Evolutionary conservation across 257 asterid species (phyloP), one percentile per base, ranked within the genome.

Genomic region (Jasminum sambac): DNA sequence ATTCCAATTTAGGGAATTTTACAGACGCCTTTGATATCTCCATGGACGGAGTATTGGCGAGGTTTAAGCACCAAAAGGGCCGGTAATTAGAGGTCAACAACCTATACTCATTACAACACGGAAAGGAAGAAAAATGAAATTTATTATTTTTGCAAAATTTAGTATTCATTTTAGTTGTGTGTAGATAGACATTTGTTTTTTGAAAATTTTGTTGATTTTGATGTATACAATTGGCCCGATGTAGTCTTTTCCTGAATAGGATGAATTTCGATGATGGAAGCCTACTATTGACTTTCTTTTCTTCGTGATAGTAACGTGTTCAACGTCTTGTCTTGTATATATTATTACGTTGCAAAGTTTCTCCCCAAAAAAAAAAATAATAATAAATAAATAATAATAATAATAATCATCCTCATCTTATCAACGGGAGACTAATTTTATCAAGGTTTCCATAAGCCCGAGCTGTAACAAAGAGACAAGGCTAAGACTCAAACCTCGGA

Each of bases 1-100:
- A 71, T 26, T 75, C 23, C 11, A 63, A 65, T 70, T 42, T 75
- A 64, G 81, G 76, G 43, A 17, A 60, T 9, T 23, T 37, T 21
- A 72, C 58, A 10, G 82, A 78, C 66, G 82, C 82, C 16, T 73
- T 78, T 64, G 82, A 73, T 60, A 64, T 73, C 14, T 46, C 76
- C 25, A 70, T 78, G 38, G 73, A 78, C 9, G 58, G 69, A 66
- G 74, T 78, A 19, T 68, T 78, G 76, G 64, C 26, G 67, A 69
- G 74, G 64, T 64, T 73, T 50, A 73, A 73, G 73, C 30, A 67
- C 23, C 61, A 64, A 21, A 16, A 19, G 52, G 11, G 44, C 26
- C 25, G n/a, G 5, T 23, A 50, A 17, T 17, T 24, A 8, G 26
- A 8, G 26, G 59, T 17, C 17, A 50, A 17, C 58, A 13, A 14